Percentiles rank a stretch among this genome's conserved stretches.
phyloP scores from a whole-genome alignment of 2,329 filamentous ascomycete species.

The Neurospora crassa region DNA sequence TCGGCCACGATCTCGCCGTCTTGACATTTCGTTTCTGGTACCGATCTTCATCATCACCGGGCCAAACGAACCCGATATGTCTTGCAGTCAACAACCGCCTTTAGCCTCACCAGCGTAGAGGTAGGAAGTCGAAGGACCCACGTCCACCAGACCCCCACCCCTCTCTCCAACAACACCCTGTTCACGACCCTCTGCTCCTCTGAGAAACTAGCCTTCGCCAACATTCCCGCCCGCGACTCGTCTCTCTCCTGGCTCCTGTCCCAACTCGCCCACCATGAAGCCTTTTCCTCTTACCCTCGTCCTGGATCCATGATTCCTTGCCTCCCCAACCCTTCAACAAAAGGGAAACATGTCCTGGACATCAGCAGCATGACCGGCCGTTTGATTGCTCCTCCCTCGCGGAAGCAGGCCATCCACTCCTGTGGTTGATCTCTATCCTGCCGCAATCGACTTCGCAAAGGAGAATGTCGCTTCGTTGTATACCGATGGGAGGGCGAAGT shows the following conservation, averaged over 20 bases:
- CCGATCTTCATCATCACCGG: neutral
- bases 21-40: neutral
- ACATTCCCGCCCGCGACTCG: neutral
- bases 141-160: neutral
- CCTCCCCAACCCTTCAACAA: too few species aligned
- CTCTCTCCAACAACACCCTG: neutral
- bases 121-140: neutral
- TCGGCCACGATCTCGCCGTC: neutral
- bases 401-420: conserved; percentile 20
- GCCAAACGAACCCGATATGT: neutral
- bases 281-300: neutral
- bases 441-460: conserved; percentile 19
- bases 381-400: conserved; percentile 17
- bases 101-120: neutral
- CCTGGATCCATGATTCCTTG: neutral
- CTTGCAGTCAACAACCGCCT: neutral
- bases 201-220: neutral
- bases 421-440: conserved; percentile 21
- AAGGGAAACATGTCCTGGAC: too few species aligned
- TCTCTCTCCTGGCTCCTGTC: neutral
- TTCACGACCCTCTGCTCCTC: neutral
- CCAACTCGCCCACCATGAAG: neutral
- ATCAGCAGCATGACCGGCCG: too few species aligned
- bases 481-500: neutral
- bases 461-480: conserved; percentile 10